Evolutionary conservation across 2,329 filamentous ascomycete genomes (phyloP), one percentile per base, ranked within the genome.

Genomic region (Chaetomium sp.): DNA sequence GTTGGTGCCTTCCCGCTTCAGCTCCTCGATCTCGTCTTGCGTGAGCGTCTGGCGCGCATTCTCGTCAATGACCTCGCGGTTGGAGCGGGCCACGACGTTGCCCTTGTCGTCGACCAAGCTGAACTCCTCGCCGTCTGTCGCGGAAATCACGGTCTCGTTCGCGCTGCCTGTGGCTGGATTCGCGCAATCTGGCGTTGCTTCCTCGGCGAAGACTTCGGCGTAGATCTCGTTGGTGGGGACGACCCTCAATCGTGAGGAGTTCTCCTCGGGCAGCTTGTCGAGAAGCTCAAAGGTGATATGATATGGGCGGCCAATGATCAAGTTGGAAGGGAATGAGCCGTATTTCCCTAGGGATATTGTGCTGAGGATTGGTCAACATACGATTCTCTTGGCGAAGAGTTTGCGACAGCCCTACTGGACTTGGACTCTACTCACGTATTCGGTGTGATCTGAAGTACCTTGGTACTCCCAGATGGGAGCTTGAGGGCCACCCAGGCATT

Each of bases 281-380:
- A 87, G 80, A 2, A 97, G 79, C 70, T 97, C 92, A 72, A 90
- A 99, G 0, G 91, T 97, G 58, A 95, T 77, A 74, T 96, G 84
- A 69, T 89, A 96, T 0, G 94, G 94, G 6, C 94, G 86, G n/a
- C 90, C 87, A 60, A 99, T 82, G 46, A 99, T 83, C 36, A 94
- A 81, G 68, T 97, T 96, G 52, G 89, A 85, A 12, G 89, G 87
- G 68, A 99, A 96, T 1, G 84, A 84, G 61, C 94, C 94, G 69
- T 94, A 95, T 81, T 96, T 97, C 54, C 91, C 91, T 37, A 97
- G 78, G 1, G 89, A 90, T 61, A 97, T 87, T 45, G 84, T 89
- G 42, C 91, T 96, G 64, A 34, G 35, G 12, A 7, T 4, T 66
- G 59, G 57, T 57, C 40, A 51, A 42, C 41, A 52, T 32, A 44